Percentiles rank a stretch among this genome's conserved stretches.
These are phyloP conservation scores for Hypoxylon trugodes DNA, from an alignment of 495 filamentous ascomycete genomes.

Conservation along the genomic window DNA sequence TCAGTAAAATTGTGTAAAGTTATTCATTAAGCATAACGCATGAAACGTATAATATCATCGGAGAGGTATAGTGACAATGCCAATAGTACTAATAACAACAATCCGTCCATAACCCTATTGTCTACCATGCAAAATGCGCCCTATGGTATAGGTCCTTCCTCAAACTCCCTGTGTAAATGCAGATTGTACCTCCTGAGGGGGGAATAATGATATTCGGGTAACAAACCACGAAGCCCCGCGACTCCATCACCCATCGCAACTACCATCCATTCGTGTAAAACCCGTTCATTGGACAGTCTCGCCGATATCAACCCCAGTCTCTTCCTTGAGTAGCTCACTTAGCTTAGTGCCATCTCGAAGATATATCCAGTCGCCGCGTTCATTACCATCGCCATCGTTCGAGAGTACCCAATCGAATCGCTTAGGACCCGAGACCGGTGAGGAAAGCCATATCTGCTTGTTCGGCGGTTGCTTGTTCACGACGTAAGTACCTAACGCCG, in stretches of 20 bases:
- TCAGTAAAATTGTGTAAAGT: too few relatives aligned
- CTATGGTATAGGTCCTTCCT: slow-evolving; percentile 11
- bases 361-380: slow-evolving; percentile 82
- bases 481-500: slow-evolving; percentile 78
- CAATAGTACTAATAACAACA: too few relatives aligned
- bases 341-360: slow-evolving; percentile 79
- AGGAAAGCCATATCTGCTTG: slow-evolving; percentile 97
- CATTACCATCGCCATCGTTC: slow-evolving; percentile 72
- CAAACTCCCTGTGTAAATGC: slow-evolving; percentile 5
- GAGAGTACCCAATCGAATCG: slow-evolving; percentile 84
- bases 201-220: too few relatives aligned
- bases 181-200: too few relatives aligned
- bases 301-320: slow-evolving; percentile 66
- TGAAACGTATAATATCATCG: too few relatives aligned
- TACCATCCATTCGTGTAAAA: too few relatives aligned
- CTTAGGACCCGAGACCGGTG: slow-evolving; percentile 90
- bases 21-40: too few relatives aligned
- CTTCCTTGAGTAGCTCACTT: slow-evolving; percentile 71
- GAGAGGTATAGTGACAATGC: too few relatives aligned
- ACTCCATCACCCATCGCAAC: too few relatives aligned
- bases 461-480: slow-evolving; percentile 98
- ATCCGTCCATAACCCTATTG: too few relatives aligned
- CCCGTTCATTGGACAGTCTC: not conserved
- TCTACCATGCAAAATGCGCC: slow-evolving; percentile 11
- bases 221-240: too few relatives aligned